Evolutionary conservation across 306 rosid species (phyloP).

Genomic region (Castanea mollissima): DNA sequence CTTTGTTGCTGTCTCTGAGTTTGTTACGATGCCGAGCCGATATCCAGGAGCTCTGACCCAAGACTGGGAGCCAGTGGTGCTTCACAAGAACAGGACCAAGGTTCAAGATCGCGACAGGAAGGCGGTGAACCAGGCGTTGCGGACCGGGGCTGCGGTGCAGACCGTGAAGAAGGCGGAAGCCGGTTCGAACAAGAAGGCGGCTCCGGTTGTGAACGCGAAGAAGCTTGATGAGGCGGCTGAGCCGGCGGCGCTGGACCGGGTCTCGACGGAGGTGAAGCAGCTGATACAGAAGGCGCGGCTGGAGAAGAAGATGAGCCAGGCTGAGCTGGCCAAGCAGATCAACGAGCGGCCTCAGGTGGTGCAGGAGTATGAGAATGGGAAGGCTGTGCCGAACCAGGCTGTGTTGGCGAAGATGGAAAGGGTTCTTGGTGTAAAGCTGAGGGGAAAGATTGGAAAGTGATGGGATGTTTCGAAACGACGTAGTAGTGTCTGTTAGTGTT

Average conservation of each 20-base stretch:
- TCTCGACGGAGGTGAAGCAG: conserved; percentile 53
- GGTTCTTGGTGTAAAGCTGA: conserved; percentile 67
- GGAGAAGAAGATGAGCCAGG: conserved; percentile 80
- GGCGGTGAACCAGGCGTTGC: conserved; percentile 70
- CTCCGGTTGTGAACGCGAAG: conserved; percentile 43
- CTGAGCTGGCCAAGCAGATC: conserved; percentile 71
- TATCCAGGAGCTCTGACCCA: conserved; percentile 54
- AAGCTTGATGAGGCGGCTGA: conserved; percentile 76
- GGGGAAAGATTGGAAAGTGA: conserved; percentile 67
- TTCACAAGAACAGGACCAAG: conserved; percentile 61
- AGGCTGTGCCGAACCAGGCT: conserved; percentile 70
- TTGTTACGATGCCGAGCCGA: conserved; percentile 60
- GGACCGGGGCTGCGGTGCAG: conserved; percentile 54
- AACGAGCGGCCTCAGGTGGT: conserved; percentile 78
- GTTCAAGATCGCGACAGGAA: conserved; percentile 58
- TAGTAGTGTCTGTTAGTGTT: not conserved
- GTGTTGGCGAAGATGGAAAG: conserved; percentile 78
- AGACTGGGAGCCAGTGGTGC: conserved; percentile 79
- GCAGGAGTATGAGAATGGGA: conserved; percentile 84
- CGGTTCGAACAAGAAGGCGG: conserved; percentile 56
- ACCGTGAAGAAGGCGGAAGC: conserved; percentile 65
- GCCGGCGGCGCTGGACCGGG: conserved; percentile 64
- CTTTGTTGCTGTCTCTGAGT: no score
- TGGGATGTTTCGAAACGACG: not conserved
- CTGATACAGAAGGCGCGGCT: conserved; percentile 76